Percentiles rank a stretch among this genome's conserved stretches.
Conservation (phyloP, 371 early-diverging fungal genomes). For the Mucor sp. region DNA sequence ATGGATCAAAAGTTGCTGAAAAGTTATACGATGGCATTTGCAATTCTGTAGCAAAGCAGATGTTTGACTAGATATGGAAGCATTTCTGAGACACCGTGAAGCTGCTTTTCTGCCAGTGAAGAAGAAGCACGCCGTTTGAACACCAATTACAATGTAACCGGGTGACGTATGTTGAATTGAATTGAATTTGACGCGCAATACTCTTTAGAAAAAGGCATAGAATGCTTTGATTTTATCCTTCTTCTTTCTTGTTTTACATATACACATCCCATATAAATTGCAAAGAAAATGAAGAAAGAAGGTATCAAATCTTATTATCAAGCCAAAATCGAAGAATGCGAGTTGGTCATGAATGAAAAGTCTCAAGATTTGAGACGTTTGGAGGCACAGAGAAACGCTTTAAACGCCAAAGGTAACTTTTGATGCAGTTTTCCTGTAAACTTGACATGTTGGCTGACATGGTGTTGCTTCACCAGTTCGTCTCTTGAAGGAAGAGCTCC, state of each 20-base stretch:
- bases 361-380: slow-evolving; percentile 96
- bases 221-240: neutral
- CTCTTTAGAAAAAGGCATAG: slow-evolving; percentile 2
- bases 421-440: neutral
- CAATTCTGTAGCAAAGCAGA: no score
- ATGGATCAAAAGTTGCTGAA: no score
- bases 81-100: no score
- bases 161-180: slow-evolving; percentile 1
- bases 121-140: neutral
- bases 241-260: neutral
- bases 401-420: slow-evolving; percentile 91
- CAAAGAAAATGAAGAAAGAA: slow-evolving; percentile 51
- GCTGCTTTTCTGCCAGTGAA: no score
- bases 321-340: slow-evolving; percentile 87
- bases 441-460: neutral
- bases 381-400: slow-evolving; percentile 97
- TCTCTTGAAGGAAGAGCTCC: slow-evolving; percentile 96
- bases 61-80: no score
- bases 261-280: neutral
- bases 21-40: no score
- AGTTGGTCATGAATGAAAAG: slow-evolving; percentile 85
- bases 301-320: slow-evolving; percentile 75
- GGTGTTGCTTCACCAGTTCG: slow-evolving; percentile 70
- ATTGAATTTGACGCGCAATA: neutral
- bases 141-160: neutral